Conservation (phyloP, 2,329 filamentous ascomycete genomes). For the Chrysoporthe austroafricana region DNA sequence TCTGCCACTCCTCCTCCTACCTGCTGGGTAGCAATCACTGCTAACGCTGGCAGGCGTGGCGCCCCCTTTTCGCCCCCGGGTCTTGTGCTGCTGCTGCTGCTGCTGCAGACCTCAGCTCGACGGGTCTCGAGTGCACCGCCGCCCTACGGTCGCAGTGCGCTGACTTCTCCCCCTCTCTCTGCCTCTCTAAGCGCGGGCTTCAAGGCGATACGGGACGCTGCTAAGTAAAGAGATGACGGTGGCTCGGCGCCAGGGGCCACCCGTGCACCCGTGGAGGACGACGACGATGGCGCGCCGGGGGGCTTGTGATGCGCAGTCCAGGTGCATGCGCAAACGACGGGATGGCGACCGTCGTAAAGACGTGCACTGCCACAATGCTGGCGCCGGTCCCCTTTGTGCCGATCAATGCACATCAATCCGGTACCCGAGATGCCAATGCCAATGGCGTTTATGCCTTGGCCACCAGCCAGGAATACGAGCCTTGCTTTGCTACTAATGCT, state of each 20-base stretch:
- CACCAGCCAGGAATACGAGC: constrained; percentile 2
- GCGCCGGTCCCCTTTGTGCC: constrained; percentile 14
- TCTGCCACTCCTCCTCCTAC: background rate
- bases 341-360: constrained; percentile 1
- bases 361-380: constrained; percentile 25
- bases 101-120: background rate
- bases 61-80: background rate
- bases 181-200: too few species aligned
- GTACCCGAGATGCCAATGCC: constrained; percentile 9
- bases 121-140: background rate
- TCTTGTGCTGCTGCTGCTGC: background rate
- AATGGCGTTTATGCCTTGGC: constrained; percentile 19
- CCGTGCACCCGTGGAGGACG: background rate
- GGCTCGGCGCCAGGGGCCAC: background rate
- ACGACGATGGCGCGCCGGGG: background rate
- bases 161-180: too few species aligned
- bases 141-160: background rate
- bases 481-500: too few species aligned
- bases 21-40: background rate
- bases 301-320: background rate
- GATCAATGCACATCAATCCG: constrained; percentile 27
- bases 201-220: background rate
- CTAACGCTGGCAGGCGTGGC: background rate
- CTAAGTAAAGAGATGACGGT: background rate
- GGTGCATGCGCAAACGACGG: background rate